Base-by-base conservation (phyloP, 805 yeast species). In the Wickerhamomyces bisporus region DNA sequence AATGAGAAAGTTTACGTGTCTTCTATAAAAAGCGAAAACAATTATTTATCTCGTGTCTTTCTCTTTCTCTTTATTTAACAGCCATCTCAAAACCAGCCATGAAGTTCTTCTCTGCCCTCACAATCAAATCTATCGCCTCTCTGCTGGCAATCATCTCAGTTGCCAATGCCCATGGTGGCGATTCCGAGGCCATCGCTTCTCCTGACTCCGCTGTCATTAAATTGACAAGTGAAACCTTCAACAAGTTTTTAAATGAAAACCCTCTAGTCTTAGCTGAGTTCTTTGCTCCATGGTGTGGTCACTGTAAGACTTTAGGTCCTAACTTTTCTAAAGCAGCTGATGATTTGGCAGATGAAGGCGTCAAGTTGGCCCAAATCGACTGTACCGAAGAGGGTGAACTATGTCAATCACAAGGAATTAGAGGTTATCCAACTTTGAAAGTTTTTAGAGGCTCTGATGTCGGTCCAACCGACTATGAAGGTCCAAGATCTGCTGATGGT, bases 271-370 rank as follows among this genome's bases (percentile, higher is more conserved):
- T 86, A 45, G 83, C 91, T 16, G 95, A 86, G 64, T 86, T 86
- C 65, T 86, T 81, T 61, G 95, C 95, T 14, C 95, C 97, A 60
- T 91, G 98, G 97, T 89, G 97, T 72, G 96, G 96, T 14, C 93
- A 89, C 68, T 89, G 97, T 73, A 87, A 89, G 70, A 75, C 74
- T 35, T 66, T 86, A 48, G 95, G 87, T 11, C 96, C 96, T 26
- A 81, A 86, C 61, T 85, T 73, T 50, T 68, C 78, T 37, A 62
- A 74, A 50, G 95, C 95, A 36, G 86, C 91, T 35, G 78, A 80
- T 49, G 50, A 55, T 15, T 70, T 85, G 57, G 70, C 69, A 34
- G 75, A 69, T 36, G 75, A 83, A 44, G 67, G 75, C 38, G 80
- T 85, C 60, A 75, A 77, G 53, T 68, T 86, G 55, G 94, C 87